Conservation (phyloP, 1,139 yeast genomes). For the Kodamaea alishanica region DNA sequence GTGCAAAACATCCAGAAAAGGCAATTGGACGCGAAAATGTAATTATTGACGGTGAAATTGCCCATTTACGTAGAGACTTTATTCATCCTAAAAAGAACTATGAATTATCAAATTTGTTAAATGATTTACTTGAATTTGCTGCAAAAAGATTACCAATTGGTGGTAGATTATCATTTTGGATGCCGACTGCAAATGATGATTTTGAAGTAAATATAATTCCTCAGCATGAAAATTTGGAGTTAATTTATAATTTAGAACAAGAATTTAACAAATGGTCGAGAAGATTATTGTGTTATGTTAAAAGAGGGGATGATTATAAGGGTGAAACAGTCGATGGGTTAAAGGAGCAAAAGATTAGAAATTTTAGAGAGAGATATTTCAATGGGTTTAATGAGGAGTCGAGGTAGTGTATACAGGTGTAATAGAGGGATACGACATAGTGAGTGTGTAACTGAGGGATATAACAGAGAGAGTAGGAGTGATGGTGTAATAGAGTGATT, state of each 20-base stretch:
- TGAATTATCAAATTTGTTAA: constrained; percentile 68
- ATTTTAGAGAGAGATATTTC: constrained; percentile 81
- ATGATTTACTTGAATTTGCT: constrained; percentile 72
- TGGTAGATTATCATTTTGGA: constrained; percentile 92
- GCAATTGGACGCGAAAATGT: constrained; percentile 65
- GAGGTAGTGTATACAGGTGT: constrained; percentile 19
- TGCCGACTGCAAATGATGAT: constrained; percentile 96
- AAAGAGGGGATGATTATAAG: constrained; percentile 53
- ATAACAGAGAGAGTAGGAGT: not conserved
- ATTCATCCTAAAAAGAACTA: constrained; percentile 93
- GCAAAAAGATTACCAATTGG: constrained; percentile 64
- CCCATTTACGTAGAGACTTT: constrained; percentile 75
- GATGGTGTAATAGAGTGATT: no score
- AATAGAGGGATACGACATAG: no score
- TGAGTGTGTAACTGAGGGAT: not conserved
- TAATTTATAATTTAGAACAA: constrained; percentile 76
- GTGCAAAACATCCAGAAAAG: constrained; percentile 62
- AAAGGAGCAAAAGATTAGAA: constrained; percentile 40
- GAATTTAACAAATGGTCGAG: constrained; percentile 92
- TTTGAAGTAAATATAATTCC: constrained; percentile 73
- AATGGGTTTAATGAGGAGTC: constrained; percentile 50
- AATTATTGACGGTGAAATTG: constrained; percentile 72
- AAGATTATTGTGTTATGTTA: constrained; percentile 73
- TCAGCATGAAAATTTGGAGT: constrained; percentile 66
- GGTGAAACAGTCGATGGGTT: constrained; percentile 56